Percentiles rank a stretch among this genome's conserved stretches.
These are phyloP conservation scores for Kodamaea alishanica DNA, from an alignment of 1,139 yeast genomes.

Conservation along the genomic window DNA sequence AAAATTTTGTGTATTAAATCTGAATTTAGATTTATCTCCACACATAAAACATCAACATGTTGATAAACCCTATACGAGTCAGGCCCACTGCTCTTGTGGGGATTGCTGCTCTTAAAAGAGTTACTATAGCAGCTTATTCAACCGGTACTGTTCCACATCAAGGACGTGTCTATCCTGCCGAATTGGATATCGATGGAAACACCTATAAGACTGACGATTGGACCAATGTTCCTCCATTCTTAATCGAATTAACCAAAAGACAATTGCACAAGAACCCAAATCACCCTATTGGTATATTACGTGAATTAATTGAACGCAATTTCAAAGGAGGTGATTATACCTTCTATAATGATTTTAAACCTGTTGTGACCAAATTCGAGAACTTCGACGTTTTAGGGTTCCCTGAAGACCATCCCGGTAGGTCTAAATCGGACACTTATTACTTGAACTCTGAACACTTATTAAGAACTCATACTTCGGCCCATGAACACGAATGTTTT, in stretches of 20 bases:
- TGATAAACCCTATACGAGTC: too few species aligned
- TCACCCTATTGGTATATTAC: slow-evolving; percentile 88
- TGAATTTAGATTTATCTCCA: too few species aligned
- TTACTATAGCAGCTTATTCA: too few species aligned
- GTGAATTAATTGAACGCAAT: slow-evolving; percentile 66
- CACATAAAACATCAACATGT: too few species aligned
- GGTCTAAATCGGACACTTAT: slow-evolving; percentile 90
- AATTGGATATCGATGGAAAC: slow-evolving; percentile 47
- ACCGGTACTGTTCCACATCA: too few species aligned
- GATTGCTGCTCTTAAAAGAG: too few species aligned
- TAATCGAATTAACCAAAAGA: slow-evolving; percentile 65
- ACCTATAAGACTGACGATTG: slow-evolving; percentile 63
- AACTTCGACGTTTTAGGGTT: slow-evolving; percentile 92
- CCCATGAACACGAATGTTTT: slow-evolving; percentile 90
- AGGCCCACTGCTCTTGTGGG: too few species aligned
- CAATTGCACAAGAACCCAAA: slow-evolving; percentile 66
- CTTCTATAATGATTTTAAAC: slow-evolving; percentile 74
- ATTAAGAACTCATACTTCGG: slow-evolving; percentile 92
- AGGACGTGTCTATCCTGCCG: slow-evolving; percentile 20
- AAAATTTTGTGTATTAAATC: too few species aligned
- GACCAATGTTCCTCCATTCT: slow-evolving; percentile 83
- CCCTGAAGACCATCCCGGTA: slow-evolving; percentile 89
- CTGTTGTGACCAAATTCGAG: slow-evolving; percentile 76
- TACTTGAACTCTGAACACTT: slow-evolving; percentile 71
- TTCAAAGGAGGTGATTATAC: slow-evolving; percentile 69